These are phyloP conservation scores for Cryoendolithus antarcticus DNA, from an alignment of 2,329 filamentous ascomycete genomes.

Conservation along the genomic window DNA sequence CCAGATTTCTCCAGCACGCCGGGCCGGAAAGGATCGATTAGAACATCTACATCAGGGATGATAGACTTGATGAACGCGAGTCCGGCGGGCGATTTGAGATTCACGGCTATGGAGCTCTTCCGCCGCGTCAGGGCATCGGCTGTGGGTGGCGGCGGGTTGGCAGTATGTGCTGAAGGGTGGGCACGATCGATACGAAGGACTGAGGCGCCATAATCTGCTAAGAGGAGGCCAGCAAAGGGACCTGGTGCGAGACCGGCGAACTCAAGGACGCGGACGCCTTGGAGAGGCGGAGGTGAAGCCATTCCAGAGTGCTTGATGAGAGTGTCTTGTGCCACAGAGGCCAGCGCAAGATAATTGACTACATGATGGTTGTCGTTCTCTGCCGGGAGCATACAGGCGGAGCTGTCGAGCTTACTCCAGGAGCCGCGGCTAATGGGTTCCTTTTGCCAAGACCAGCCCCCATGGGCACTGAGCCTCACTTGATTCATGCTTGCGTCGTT, in stretches of 20 bases:
- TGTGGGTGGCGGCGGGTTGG: constrained; percentile 32
- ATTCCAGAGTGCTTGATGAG: constrained; percentile 2
- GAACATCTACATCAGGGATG: constrained; percentile 52
- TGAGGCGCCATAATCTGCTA: constrained; percentile 78
- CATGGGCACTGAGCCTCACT: too few relatives aligned
- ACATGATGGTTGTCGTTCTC: constrained; percentile 1
- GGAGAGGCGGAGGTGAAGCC: constrained; percentile 35
- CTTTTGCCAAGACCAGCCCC: too few relatives aligned
- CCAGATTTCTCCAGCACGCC: constrained; percentile 79
- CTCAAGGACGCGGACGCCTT: constrained; percentile 51
- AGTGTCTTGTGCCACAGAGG: neutral
- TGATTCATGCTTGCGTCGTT: too few relatives aligned
- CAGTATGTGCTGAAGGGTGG: constrained; percentile 28
- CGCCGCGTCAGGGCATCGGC: constrained; percentile 64
- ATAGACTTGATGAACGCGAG: constrained; percentile 55
- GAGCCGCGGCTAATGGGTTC: too few relatives aligned
- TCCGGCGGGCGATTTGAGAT: constrained; percentile 59
- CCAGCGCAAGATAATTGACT: neutral
- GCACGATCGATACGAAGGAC: constrained; percentile 74
- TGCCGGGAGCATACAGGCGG: too few relatives aligned
- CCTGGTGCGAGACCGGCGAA: constrained; percentile 55
- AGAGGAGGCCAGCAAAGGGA: constrained; percentile 76
- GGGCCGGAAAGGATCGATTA: constrained; percentile 90
- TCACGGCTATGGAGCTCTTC: constrained; percentile 68
- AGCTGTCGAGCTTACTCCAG: too few relatives aligned